Base-by-base conservation (phyloP, 2,329 filamentous ascomycete species). In the Claviceps spartinae region DNA sequence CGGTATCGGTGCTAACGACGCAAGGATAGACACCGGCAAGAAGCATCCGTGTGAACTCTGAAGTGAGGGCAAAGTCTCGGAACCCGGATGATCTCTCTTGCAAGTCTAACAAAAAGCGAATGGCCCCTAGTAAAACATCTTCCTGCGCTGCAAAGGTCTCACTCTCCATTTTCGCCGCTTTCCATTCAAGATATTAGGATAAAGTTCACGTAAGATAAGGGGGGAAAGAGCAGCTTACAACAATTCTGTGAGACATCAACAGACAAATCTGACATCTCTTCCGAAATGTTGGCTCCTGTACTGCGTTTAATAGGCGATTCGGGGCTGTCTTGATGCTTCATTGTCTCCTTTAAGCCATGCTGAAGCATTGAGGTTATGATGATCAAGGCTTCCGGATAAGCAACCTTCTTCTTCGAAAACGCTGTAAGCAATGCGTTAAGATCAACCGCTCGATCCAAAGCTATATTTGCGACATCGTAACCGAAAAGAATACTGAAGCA, bases 401-500 rank as follows among this genome's bases (percentile, higher is more conserved):
- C 73, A 16, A 96, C 78, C 43, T 78, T 81, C 51, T 78, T 73
- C 52, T 76, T 79, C 47, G 77, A 79, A 61, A 97, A 94, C 1
- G 83, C 75, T 46, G 89, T 81, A 4, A 89, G 67, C 1, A 98
- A 74, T 54, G 78, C 84, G 57, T 81, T 83, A 18, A 86, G 76
- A 58, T 91, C 85, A 59, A 95, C 85, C 26, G 82, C 75, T 57
- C 79, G 76, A 49, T 86, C 80, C 58, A 89, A 79, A 60, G 90
- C 79, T 58, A 90, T 78, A 48, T 79, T 79, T 2, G 82, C 82
- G 46, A 94, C 79, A 61, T 96, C 89, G 43, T 82, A 77, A 1
- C 87, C 89, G 62, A 98, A 95, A 2, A 98, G 68, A 22, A 97
- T 85, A 50, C 87, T 83, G 66, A 98, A 87, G 62, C 86, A 89